Percentiles rank a stretch among this genome's conserved stretches.
phyloP scores from a whole-genome alignment of 768 basidiomycete species.

The Amylocystis lapponica region DNA sequence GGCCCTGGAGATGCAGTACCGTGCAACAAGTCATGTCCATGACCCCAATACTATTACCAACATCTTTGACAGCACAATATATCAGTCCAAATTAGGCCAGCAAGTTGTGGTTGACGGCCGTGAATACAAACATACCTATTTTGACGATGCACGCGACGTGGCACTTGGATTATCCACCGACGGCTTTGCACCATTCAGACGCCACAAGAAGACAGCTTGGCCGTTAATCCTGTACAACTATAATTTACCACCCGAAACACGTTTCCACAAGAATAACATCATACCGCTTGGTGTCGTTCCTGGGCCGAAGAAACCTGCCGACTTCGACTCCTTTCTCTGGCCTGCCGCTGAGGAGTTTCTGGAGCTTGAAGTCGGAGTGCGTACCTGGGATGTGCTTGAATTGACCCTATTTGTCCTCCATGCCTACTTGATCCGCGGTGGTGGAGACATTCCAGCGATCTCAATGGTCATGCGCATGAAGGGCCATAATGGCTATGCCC shows the following conservation, averaged over 20 bases:
- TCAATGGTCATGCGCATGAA: slow-evolving; percentile 24
- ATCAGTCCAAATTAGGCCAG: slow-evolving; percentile 17
- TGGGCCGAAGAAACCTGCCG: slow-evolving; percentile 14
- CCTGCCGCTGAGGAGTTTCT: slow-evolving; percentile 22
- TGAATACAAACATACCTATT: slow-evolving; percentile 23
- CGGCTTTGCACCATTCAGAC: slow-evolving; percentile 36
- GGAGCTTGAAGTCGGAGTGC: slow-evolving; percentile 16
- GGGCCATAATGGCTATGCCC: slow-evolving; percentile 20
- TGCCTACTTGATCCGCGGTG: slow-evolving; percentile 17
- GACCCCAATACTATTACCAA: slow-evolving; percentile 22
- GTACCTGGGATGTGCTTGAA: slow-evolving; percentile 7
- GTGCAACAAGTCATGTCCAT: slow-evolving; percentile 5
- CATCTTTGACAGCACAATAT: slow-evolving; percentile 32
- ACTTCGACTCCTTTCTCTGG: slow-evolving; percentile 23
- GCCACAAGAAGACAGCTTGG: slow-evolving; percentile 29
- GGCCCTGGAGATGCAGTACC: slow-evolving; percentile 9
- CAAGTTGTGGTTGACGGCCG: slow-evolving; percentile 25
- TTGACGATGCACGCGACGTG: slow-evolving; percentile 34
- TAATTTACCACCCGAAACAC: slow-evolving; percentile 22
- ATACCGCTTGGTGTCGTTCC: slow-evolving; percentile 19
- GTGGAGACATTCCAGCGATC: slow-evolving; percentile 23
- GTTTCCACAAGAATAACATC: slow-evolving; percentile 12
- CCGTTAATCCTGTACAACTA: slow-evolving; percentile 38
- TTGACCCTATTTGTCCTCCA: slow-evolving; percentile 14
- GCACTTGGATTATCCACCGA: slow-evolving; percentile 39